phyloP scores from a whole-genome alignment of 192 early-diverging fungal species.

The Coemansia sp. region DNA sequence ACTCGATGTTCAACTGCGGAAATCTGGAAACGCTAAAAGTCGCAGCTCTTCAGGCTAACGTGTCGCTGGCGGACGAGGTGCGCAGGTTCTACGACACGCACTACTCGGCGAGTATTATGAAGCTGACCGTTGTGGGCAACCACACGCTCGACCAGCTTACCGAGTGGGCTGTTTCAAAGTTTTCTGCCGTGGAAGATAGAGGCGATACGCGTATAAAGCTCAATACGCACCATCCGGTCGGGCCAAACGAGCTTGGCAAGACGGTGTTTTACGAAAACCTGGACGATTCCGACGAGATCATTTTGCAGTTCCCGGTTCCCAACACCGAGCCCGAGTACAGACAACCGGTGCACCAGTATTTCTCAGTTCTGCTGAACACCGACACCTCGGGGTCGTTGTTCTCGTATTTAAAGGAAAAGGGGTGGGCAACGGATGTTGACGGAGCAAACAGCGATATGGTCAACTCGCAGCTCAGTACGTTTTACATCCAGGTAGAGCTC shows the following conservation, averaged over 20 bases:
- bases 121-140: too few relatives aligned
- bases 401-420: slow-evolving; percentile 73
- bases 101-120: too few relatives aligned
- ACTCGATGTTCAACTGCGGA: slow-evolving; percentile 78
- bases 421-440: slow-evolving; percentile 67
- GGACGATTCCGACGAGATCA: slow-evolving; percentile 65
- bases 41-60: neutral
- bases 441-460: neutral
- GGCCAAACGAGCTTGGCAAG: slow-evolving; percentile 64
- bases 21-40: slow-evolving; percentile 77
- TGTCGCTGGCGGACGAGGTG: too few relatives aligned
- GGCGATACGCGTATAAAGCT: slow-evolving; percentile 60
- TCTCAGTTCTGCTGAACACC: slow-evolving; percentile 77
- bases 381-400: slow-evolving; percentile 82
- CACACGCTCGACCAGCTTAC: too few relatives aligned
- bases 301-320: slow-evolving; percentile 78
- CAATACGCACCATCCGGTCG: slow-evolving; percentile 61
- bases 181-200: slow-evolving; percentile 75
- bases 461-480: slow-evolving; percentile 14
- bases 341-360: slow-evolving; percentile 62
- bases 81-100: too few relatives aligned
- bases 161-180: slow-evolving; percentile 17
- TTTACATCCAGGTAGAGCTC: slow-evolving; percentile 7
- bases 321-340: slow-evolving; percentile 60
- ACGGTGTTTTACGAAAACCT: slow-evolving; percentile 68